Conservation (phyloP, 805 yeast genomes). For the Wickerhamomyces bovis region DNA sequence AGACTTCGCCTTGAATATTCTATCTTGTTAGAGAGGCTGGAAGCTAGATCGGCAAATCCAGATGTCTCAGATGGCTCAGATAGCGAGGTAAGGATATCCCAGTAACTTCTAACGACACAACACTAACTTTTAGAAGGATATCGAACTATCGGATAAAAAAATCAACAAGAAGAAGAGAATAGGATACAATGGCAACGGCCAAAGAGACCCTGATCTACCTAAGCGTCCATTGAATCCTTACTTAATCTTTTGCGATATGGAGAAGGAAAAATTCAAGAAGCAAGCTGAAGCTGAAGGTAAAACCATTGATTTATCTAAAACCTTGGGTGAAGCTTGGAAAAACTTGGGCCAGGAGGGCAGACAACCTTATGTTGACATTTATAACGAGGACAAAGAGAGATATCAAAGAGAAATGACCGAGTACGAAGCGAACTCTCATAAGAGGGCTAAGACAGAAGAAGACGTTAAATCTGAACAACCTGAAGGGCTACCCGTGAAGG, state of each 20-base stretch:
- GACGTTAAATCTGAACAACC: not conserved
- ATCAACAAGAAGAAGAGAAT: constrained; percentile 19
- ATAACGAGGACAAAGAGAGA: constrained; percentile 72
- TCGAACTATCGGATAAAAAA: constrained; percentile 16
- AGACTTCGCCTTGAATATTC: constrained; percentile 80
- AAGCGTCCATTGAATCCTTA: constrained; percentile 90
- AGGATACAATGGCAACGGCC: constrained; percentile 18
- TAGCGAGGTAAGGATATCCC: constrained; percentile 3
- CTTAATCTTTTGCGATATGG: constrained; percentile 70
- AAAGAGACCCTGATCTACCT: constrained; percentile 79
- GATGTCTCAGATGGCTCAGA: constrained; percentile 7
- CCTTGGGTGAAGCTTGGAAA: constrained; percentile 85
- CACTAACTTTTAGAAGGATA: not conserved
- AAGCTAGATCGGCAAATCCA: constrained; percentile 38
- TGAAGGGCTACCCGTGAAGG: not conserved
- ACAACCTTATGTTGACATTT: constrained; percentile 66
- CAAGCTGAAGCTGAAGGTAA: constrained; percentile 52
- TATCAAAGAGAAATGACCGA: constrained; percentile 67
- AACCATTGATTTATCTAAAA: constrained; percentile 61
- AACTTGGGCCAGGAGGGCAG: constrained; percentile 60
- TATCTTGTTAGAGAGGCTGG: constrained; percentile 72
- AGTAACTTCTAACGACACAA: not conserved
- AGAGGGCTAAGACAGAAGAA: not conserved
- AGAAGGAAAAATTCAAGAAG: constrained; percentile 64
- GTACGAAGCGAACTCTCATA: constrained; percentile 28